phyloP scores from a whole-genome alignment of 1,139 yeast species.

The Williopsis jadinii region DNA sequence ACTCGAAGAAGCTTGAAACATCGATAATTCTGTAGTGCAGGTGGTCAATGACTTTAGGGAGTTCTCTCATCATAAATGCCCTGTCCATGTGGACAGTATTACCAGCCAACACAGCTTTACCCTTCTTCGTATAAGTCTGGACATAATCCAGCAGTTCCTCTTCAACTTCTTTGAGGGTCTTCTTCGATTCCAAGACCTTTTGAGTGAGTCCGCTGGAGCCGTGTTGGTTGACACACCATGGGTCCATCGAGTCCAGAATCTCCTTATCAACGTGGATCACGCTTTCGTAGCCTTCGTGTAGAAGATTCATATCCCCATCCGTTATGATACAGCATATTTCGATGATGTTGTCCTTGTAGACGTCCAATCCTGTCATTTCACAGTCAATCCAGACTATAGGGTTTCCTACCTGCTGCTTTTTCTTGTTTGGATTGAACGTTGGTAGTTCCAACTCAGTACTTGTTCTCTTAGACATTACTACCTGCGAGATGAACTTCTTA shows the following conservation, averaged over 20 bases:
- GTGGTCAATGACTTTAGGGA: slow-evolving; percentile 67
- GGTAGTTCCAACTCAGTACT: slow-evolving; percentile 13
- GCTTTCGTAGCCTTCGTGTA: slow-evolving; percentile 76
- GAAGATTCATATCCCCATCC: slow-evolving; percentile 63
- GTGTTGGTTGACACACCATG: slow-evolving; percentile 83
- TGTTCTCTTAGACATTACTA: slow-evolving; percentile 7
- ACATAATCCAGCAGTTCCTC: slow-evolving; percentile 57
- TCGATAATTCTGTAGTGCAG: slow-evolving; percentile 84
- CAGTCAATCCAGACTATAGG: slow-evolving; percentile 24
- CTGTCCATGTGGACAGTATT: slow-evolving; percentile 91
- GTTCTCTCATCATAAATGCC: slow-evolving; percentile 73
- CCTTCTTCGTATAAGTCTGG: slow-evolving; percentile 41
- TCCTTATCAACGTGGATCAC: slow-evolving; percentile 65
- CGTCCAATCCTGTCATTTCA: slow-evolving; percentile 86
- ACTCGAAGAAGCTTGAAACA: slow-evolving; percentile 77
- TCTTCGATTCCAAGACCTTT: slow-evolving; percentile 52
- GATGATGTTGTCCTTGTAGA: slow-evolving; percentile 65
- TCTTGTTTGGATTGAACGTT: slow-evolving; percentile 9
- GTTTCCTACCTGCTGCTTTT: slow-evolving; percentile 7
- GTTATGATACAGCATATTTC: slow-evolving; percentile 91
- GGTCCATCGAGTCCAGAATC: slow-evolving; percentile 67
- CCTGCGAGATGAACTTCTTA: no score
- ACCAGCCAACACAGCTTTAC: slow-evolving; percentile 74
- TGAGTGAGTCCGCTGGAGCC: slow-evolving; percentile 73
- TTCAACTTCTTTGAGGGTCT: slow-evolving; percentile 56